Base-by-base conservation (phyloP, 2,329 filamentous ascomycete species). In the Thielaviopsis musarum region DNA sequence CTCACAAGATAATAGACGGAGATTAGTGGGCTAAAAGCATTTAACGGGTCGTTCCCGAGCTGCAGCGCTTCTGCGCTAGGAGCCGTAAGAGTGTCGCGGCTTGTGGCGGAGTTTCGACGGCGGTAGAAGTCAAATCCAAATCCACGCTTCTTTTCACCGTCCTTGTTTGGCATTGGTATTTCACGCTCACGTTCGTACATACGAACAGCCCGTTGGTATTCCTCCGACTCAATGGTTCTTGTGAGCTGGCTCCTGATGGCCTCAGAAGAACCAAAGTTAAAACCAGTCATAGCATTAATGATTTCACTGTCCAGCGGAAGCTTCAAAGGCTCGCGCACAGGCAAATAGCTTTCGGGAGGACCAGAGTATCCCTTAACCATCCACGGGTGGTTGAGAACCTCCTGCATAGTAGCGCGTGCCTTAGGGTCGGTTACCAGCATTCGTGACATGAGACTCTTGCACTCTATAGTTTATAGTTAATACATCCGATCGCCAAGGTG, bases 81-180 rank as follows among this genome's bases (percentile, higher is more conserved):
- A 1, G 84, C 85, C 5, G 79, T 82, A 63, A 98, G 74, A 2
- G 90, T 95, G 68, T 97, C 93, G 64, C 88, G 82, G 70, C 93
- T 97, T 58, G 81, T 88, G 51, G 83, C 85, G 0, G 91, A 97
- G 68, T 91, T 96, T 61, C 91, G 81, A 64, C 93, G 80, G 72
- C 95, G 96, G 73, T 97, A 98, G 67, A 98, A 97, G 68, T 96
- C 91, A 65, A 97, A 96, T 5, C 80, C 81, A 64, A 96, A 91
- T 10, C 88, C 87, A 59, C 91, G 83, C 68, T 83, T 87, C 74
- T 90, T 94, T 71, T 95, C 90, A n/a, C 78, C 74, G 17, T 84
- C 82, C 68, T 73, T 83, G 69, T 63, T 80, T 66, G 69, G 78
- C 69, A 68, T 83, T 65, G 70, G 78, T 64, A 73, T 70, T 57